Conservation (phyloP, 139 green algal genomes). For the Tetradesmus lagerheimii region DNA sequence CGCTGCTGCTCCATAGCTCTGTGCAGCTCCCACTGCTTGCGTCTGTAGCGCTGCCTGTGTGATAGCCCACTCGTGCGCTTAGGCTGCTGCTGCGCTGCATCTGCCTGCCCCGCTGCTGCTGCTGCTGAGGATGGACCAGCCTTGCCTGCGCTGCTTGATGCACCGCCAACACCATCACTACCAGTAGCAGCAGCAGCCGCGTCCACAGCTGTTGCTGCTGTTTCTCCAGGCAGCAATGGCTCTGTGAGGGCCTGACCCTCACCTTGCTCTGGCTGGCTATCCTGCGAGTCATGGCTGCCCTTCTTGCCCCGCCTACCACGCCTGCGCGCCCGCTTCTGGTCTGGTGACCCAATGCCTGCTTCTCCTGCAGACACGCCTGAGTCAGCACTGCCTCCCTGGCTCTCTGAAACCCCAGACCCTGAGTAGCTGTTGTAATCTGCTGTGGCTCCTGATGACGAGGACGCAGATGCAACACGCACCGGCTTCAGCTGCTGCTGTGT, state of each 20-base stretch:
- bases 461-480: neutral
- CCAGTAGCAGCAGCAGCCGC: no score
- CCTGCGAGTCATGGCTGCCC: neutral
- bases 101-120: neutral
- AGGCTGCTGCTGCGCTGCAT: neutral
- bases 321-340: neutral
- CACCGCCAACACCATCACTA: no score
- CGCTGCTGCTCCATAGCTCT: conserved; percentile 15
- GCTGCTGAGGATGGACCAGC: neutral
- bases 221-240: neutral
- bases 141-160: neutral
- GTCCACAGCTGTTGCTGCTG: neutral
- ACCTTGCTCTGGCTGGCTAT: neutral
- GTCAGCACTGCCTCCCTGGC: neutral
- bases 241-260: neutral
- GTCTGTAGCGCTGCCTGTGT: conserved; percentile 30
- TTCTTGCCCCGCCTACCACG: neutral
- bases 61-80: conserved; percentile 16
- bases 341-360: neutral
- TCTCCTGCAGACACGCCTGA: neutral
- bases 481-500: neutral
- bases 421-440: neutral
- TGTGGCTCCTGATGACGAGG: neutral
- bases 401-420: neutral
- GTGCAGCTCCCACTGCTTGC: conserved; percentile 29